A percentile compares a stretch with the other conserved stretches of the same genome.
These are phyloP conservation scores for Podila horticola DNA, from an alignment of 192 early-diverging fungal species.

Conservation along the genomic window DNA sequence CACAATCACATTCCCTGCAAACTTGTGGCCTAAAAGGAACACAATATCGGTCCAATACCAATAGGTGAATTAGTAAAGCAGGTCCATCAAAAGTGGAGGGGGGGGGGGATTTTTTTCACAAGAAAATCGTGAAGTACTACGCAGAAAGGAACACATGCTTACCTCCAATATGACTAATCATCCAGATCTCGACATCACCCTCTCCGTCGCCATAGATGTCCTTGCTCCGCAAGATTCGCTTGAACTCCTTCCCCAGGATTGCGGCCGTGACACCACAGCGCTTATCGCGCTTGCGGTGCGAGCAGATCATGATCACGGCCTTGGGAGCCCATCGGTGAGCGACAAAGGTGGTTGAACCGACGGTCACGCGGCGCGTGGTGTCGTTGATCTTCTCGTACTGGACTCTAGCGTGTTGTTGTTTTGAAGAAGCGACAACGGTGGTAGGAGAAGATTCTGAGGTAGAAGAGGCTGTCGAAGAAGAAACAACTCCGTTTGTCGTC, in stretches of 20 bases:
- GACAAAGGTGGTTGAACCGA: slow-evolving; percentile 26
- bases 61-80: too few relatives aligned
- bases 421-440: background rate
- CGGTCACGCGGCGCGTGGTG: slow-evolving; percentile 6
- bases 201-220: slow-evolving; percentile 60
- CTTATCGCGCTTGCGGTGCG: slow-evolving; percentile 67
- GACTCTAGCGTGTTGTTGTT: background rate
- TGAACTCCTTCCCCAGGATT: slow-evolving; percentile 63
- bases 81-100: too few relatives aligned
- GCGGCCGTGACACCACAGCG: slow-evolving; percentile 65
- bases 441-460: background rate
- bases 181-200: slow-evolving; percentile 56
- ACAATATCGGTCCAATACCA: too few relatives aligned
- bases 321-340: slow-evolving; percentile 53
- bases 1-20: slow-evolving; percentile 68
- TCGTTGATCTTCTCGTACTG: slow-evolving; percentile 9
- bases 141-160: too few relatives aligned
- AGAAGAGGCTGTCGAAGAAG: slow-evolving; percentile 7
- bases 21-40: slow-evolving; percentile 72
- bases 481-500: background rate
- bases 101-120: too few relatives aligned
- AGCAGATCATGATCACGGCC: slow-evolving; percentile 65
- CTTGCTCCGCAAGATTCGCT: slow-evolving; percentile 52
- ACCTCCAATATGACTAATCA: slow-evolving; percentile 69
- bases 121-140: background rate